Evolutionary conservation across 108 stramenopile genomes (phyloP), one percentile per base, ranked within the genome.

Genomic region (Epithemia pelagica): DNA sequence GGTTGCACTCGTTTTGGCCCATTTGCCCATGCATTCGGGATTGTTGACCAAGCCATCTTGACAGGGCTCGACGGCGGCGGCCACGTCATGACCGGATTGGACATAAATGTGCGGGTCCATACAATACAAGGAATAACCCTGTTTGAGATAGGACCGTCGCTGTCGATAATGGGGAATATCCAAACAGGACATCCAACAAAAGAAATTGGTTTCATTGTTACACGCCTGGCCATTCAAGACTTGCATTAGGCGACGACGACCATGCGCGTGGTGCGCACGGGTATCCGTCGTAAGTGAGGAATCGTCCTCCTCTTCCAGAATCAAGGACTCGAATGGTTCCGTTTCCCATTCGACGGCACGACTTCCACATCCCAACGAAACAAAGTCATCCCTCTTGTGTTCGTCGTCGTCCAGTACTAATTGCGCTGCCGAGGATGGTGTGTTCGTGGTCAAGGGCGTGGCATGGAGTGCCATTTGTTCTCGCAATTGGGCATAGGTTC

Each of bases 141-240:
- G 80, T 8, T 66, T 64, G 23, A 85, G 22, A 58, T 83, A 84
- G 28, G 61, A 28, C 30, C 73, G 64, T 23, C 83, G 79, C 27
- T 78, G 52, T 0, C 78, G 69, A 20, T 55, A 32, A 64, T 85
- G 70, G 3, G 90, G 90, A 63, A 92, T 84, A 25, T 85, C 82
- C 15, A 88, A 54, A 58, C 90, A 92, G 28, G 69, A 72, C 70
- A 85, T 76, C 90, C 90, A 92, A 73, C 90, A 92, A 71, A 78
- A 89, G 69, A 92, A 92, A 28, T 87, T 87, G 32, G 87, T 89
- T 2, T 53, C 56, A 58, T 92, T 92, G 74, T 86, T 87, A 73
- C 90, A 92, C 30, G 67, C 73, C 25, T 58, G 31, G 19, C 84
- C 78, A 28, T 79, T 74, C 53, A 70, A 54, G 26, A 85, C 83